These are phyloP conservation scores for Backusella tuberculispora DNA, from an alignment of 192 early-diverging fungal species.

Conservation along the genomic window DNA sequence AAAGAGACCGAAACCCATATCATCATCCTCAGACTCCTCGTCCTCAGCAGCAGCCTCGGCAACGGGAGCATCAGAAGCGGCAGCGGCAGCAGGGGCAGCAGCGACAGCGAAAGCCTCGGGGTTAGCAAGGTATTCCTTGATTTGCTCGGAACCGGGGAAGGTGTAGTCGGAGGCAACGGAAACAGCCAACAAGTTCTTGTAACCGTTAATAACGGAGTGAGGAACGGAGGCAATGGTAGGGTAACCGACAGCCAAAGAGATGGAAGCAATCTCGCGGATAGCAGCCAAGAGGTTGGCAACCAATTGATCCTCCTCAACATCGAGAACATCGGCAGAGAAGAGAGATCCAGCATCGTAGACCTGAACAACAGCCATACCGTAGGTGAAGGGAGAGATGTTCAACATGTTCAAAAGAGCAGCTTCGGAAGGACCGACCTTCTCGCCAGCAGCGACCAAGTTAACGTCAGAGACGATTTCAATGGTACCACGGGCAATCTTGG, in stretches of 20 bases:
- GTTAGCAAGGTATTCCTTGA: slow-evolving; percentile 95
- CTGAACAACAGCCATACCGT: slow-evolving; percentile 93
- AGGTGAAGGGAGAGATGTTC: slow-evolving; percentile 96
- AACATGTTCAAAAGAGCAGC: slow-evolving; percentile 96
- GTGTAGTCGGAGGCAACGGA: slow-evolving; percentile 91
- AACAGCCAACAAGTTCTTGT: slow-evolving; percentile 95
- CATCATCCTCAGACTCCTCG: slow-evolving; percentile 27
- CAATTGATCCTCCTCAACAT: slow-evolving; percentile 82
- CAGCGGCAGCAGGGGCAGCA: slow-evolving; percentile 26
- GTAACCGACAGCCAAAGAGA: slow-evolving; percentile 84
- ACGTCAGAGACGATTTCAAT: slow-evolving; percentile 99
- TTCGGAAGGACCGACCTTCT: slow-evolving; percentile 91
- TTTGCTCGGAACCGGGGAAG: slow-evolving; percentile 87
- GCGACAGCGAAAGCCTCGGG: slow-evolving; percentile 71
- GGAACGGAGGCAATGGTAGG: slow-evolving; percentile 88
- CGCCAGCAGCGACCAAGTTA: slow-evolving; percentile 85
- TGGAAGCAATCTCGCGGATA: slow-evolving; percentile 73
- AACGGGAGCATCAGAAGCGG: slow-evolving; percentile 7
- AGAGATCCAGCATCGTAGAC: slow-evolving; percentile 91
- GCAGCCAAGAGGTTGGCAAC: slow-evolving; percentile 68
- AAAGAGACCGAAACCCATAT: slow-evolving; percentile 42
- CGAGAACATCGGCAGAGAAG: slow-evolving; percentile 88
- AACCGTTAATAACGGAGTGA: slow-evolving; percentile 95
- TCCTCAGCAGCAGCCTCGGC: slow-evolving; percentile 16
- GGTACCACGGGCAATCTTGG: slow-evolving; percentile 99